Base-by-base conservation (phyloP, 768 basidiomycete species). In the Calocybe indica region DNA sequence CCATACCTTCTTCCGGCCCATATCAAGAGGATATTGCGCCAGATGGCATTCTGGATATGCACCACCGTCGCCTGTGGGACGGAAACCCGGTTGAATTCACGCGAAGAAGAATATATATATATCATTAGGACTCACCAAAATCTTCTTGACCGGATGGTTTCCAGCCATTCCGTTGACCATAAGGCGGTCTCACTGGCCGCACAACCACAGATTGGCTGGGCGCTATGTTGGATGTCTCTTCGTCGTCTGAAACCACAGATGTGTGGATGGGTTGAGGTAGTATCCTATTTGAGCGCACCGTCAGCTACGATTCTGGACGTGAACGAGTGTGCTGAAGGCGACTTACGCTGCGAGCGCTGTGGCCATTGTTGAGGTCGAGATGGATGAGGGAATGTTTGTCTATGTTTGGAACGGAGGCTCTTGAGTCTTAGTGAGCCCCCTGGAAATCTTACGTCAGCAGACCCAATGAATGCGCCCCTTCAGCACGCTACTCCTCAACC, bases 1-100 rank as follows among this genome's bases (percentile, higher is more conserved):
- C 61, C 81, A 53, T 45, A 85, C 92, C 81, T 94, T 94, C 79
- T 96, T 96, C 69, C 81, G 80, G 47, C 95, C 95, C 78, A 99
- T 84, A 48, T 92, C 91, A 52, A 98, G 65, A 8, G 95, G 95
- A 71, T 96, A 99, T 64, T 99, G 95, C 5, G 96, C 96, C 45
- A 95, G 72, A 76, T 94, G 92, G 65, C 94, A 97, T 71, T 99
- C 92, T 4, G 92, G 92, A 67, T 84, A 91, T 47, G 92, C 74
- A 55, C 91, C 92, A 53, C 92, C 90, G 59, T 91, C 85, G 49
- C 82, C 85, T 88, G 56, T 38, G 43, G 40, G 52, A 37, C 30
- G 42, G 5, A 38, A 9, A 34, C 22, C 4, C 22, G 22, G 22
- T 22, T 22, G 4, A 22, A 22, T 22, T 22, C 22, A 4, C 22